Evolutionary conservation across 2,329 filamentous ascomycete genomes (phyloP), one percentile per base, ranked within the genome.

Genomic region (Pseudogymnoascus destructans): DNA sequence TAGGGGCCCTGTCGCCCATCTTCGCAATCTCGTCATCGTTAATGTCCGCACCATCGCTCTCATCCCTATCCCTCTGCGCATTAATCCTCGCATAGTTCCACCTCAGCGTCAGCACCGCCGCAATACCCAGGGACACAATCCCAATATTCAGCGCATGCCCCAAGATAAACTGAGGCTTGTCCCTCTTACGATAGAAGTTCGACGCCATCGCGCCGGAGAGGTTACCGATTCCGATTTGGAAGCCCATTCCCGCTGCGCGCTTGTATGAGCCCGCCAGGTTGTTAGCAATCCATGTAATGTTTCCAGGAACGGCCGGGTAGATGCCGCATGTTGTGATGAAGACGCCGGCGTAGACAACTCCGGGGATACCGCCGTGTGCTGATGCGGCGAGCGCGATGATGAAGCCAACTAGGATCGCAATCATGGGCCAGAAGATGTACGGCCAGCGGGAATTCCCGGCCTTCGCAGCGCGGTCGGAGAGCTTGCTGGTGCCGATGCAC

Each of bases 141-240:
- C 70, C 76, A 2, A 80, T 63, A 62, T 79, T 77, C 13, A 80
- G 64, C 0, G 66, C 73, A 60, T 79, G 77, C 0, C 78, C 78
- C 0, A 79, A 67, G 3, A 73, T 70, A 57, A 79, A 81, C 3
- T 73, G 70, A 0, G 78, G 78, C 0, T 66, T 65, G 59, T 80
- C 78, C 3, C 67, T 69, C 25, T 71, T 67, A 3, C 84, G 77
- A 64, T 88, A 89, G 64, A 88, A 87, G 65, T 88, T 88, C 4
- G 82, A 84, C 0, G 84, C 81, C 78, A 87, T 85, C 1, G 83
- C 84, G 1, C 77, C 77, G 9, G 75, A 77, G 2, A 80, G 68
- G 58, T 85, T 85, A 0, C 82, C 82, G 11, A 81, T 64, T 0
- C 79, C 79, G 55, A 86, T 84, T 40, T 83, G 80, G 10, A 86